Conservation (phyloP, 2,329 filamentous ascomycete species). For the Curvularia hawaiiensis region DNA sequence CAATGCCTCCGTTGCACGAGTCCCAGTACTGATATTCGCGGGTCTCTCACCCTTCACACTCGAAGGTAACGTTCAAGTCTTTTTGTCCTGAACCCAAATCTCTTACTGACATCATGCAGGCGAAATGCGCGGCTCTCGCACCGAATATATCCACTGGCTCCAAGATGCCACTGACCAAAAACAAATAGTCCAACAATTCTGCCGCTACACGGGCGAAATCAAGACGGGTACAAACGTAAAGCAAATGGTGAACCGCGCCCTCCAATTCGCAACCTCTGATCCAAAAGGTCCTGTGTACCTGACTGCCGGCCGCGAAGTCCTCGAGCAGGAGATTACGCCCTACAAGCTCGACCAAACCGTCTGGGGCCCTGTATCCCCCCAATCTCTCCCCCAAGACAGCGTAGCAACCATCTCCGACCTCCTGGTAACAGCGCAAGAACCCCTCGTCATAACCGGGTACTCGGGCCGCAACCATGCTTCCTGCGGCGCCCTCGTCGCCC, state of each 20-base stretch:
- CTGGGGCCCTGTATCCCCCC: conserved; percentile 74
- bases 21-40: conserved; percentile 78
- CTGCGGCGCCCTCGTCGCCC: conserved; percentile 65
- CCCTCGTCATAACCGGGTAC: conserved; percentile 75
- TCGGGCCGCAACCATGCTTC: conserved; percentile 69
- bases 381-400: conserved; percentile 59
- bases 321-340: conserved; percentile 76
- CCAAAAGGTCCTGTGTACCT: conserved; percentile 83
- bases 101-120: conserved; percentile 35
- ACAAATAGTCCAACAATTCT: conserved; percentile 82
- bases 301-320: conserved; percentile 76
- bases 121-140: conserved; percentile 74
- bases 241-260: conserved; percentile 83
- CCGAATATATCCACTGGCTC: conserved; percentile 87
- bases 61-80: conserved; percentile 55
- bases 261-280: conserved; percentile 79
- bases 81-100: neutral
- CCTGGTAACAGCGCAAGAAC: conserved; percentile 66
- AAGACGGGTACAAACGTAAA: conserved; percentile 82
- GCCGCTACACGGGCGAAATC: conserved; percentile 80
- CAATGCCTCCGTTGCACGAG: conserved; percentile 76
- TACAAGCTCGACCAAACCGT: conserved; percentile 65
- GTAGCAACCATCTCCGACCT: conserved; percentile 66
- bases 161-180: conserved; percentile 84
- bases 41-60: conserved; percentile 77